Evolutionary conservation across 768 basidiomycete species (phyloP).

Genomic region (Calocera cornea): DNA sequence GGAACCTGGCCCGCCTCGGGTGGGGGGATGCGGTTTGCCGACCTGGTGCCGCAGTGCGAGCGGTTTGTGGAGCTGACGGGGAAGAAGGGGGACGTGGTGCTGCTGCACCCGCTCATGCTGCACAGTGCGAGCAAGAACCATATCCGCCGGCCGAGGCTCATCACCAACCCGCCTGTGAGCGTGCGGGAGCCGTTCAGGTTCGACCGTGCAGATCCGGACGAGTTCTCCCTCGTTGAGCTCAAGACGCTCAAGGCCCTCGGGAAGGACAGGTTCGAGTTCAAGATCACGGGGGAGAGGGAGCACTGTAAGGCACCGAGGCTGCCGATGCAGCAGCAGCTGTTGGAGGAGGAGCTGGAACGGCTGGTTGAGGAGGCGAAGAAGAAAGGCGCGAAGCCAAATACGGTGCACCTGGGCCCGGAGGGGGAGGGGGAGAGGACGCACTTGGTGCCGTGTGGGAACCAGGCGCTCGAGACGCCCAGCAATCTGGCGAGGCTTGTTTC

Average conservation of each 20-base stretch:
- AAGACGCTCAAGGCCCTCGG: slow-evolving; percentile 46
- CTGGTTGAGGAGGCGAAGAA: background rate
- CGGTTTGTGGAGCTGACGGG: slow-evolving; percentile 27
- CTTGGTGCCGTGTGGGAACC: background rate
- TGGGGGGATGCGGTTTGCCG: background rate
- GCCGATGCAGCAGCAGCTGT: slow-evolving; percentile 22
- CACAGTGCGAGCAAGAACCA: slow-evolving; percentile 49
- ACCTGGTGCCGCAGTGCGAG: slow-evolving; percentile 15
- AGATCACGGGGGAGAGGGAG: slow-evolving; percentile 33
- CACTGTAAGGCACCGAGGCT: slow-evolving; percentile 33
- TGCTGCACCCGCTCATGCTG: slow-evolving; percentile 52
- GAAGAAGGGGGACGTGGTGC: slow-evolving; percentile 47
- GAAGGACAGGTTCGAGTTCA: slow-evolving; percentile 34
- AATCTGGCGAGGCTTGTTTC: background rate
- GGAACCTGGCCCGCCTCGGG: slow-evolving; percentile 8
- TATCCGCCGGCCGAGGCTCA: slow-evolving; percentile 41
- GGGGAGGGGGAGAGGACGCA: background rate
- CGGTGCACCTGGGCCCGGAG: background rate
- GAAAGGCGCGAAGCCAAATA: background rate
- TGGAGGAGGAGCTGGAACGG: background rate
- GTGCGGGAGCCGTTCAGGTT: slow-evolving; percentile 44
- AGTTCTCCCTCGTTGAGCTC: slow-evolving; percentile 38
- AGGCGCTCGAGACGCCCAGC: background rate
- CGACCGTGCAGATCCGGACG: slow-evolving; percentile 29
- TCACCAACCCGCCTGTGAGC: slow-evolving; percentile 51